These are phyloP conservation scores for Sclerotinia minor DNA, from an alignment of 2,329 filamentous ascomycete genomes.

Conservation along the genomic window DNA sequence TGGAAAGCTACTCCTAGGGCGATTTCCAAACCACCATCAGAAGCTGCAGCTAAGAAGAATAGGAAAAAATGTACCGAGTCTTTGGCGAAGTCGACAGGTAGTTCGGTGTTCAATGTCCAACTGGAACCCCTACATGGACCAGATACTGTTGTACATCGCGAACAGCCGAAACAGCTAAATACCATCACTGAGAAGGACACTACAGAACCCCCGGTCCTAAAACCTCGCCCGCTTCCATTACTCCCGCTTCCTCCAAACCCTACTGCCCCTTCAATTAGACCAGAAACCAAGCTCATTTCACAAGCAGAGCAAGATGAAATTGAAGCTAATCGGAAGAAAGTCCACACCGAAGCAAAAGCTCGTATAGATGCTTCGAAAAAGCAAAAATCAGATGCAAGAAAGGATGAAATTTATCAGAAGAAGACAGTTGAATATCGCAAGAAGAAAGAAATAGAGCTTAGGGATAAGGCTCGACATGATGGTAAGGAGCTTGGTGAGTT, in stretches of 20 bases:
- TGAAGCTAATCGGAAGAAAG: background rate
- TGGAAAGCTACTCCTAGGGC: background rate
- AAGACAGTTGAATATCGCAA: background rate
- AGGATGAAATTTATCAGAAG: background rate
- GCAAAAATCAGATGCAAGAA: background rate
- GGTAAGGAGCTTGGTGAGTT: background rate
- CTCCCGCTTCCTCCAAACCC: background rate
- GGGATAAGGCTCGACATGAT: background rate
- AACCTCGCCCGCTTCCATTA: background rate
- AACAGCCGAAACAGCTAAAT: background rate
- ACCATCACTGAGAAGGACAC: background rate
- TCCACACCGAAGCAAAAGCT: constrained; percentile 3
- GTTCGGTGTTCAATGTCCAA: constrained; percentile 1
- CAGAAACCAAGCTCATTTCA: constrained; percentile 8
- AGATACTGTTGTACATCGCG: too few relatives aligned
- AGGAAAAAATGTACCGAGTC: background rate
- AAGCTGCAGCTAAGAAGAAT: background rate
- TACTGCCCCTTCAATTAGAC: background rate
- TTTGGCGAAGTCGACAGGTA: background rate
- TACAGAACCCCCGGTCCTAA: background rate
- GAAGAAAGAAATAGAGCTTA: background rate
- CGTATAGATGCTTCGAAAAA: background rate
- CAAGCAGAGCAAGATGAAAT: constrained; percentile 17
- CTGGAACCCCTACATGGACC: background rate
- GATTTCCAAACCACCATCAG: background rate